Conservation (phyloP, 78 protist genomes). For the Neovahlkampfia damariscottae region DNA sequence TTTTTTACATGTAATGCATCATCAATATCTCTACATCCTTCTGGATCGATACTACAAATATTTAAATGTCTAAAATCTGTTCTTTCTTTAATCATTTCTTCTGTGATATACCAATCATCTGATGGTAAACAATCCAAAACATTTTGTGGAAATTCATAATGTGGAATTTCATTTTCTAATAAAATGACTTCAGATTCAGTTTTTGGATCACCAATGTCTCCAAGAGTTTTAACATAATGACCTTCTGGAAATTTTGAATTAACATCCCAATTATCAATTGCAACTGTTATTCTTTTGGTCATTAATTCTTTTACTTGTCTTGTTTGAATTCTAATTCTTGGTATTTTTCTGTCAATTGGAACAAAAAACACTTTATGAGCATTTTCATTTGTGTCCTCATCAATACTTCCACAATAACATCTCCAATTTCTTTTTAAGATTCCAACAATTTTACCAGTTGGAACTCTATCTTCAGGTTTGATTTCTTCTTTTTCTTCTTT, state of each 20-base stretch:
- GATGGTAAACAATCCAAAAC: constrained; percentile 20
- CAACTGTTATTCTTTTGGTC: constrained; percentile 35
- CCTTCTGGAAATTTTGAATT: constrained; percentile 41
- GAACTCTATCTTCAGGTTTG: neutral
- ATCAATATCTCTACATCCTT: constrained; percentile 94
- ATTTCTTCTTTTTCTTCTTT: neutral
- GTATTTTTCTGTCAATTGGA: constrained; percentile 47
- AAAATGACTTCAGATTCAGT: constrained; percentile 33
- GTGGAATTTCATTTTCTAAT: constrained; percentile 44
- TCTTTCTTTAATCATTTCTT: neutral
- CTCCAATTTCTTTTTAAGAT: constrained; percentile 2
- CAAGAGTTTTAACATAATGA: constrained; percentile 45
- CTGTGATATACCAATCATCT: constrained; percentile 9
- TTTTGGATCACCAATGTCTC: constrained; percentile 37
- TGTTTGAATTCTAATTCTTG: constrained; percentile 30
- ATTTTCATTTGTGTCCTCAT: neutral
- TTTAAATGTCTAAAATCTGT: neutral
- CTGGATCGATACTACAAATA: constrained; percentile 56
- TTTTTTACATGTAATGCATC: constrained; percentile 77
- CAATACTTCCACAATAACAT: constrained; percentile 11
- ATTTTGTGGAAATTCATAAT: neutral
- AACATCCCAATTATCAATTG: constrained; percentile 53
- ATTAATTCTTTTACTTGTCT: constrained; percentile 21
- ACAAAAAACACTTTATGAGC: constrained; percentile 1
- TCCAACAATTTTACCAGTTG: constrained; percentile 12